Conservation (phyloP, 805 yeast species). For the Sugiyamaella marilandica region DNA sequence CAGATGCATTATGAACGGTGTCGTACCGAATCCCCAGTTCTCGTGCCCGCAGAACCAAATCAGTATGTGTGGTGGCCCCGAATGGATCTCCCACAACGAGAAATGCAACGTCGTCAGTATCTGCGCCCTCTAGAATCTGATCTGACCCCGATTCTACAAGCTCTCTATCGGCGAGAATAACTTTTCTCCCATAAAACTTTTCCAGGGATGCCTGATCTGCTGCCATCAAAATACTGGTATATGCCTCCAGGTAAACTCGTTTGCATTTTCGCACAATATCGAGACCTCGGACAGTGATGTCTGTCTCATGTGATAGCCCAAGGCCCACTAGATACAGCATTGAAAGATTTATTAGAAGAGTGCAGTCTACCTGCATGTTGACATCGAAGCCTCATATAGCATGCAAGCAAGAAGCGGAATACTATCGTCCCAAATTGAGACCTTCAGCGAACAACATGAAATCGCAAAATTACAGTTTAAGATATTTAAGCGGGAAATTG, state of each 20-base stretch:
- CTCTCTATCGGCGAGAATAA: constrained; percentile 89
- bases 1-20: constrained; percentile 89
- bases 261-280: constrained; percentile 78
- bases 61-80: constrained; percentile 98
- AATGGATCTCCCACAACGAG: constrained; percentile 96
- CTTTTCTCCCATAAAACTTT: constrained; percentile 76
- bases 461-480: too few species aligned
- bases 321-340: constrained; percentile 91
- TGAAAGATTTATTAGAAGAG: neutral
- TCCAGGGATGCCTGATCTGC: constrained; percentile 73
- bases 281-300: constrained; percentile 91
- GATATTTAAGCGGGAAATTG: too few species aligned
- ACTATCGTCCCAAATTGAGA: too few species aligned
- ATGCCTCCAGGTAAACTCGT: constrained; percentile 91
- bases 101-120: constrained; percentile 81
- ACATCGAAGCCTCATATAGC: too few species aligned
- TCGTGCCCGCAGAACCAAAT: constrained; percentile 84
- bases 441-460: too few species aligned
- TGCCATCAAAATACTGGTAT: constrained; percentile 92
- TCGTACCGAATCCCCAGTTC: constrained; percentile 75
- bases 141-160: constrained; percentile 89
- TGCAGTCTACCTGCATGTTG: neutral
- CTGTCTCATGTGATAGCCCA: constrained; percentile 83
- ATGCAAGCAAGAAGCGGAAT: too few species aligned
- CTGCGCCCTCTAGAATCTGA: constrained; percentile 69